These are phyloP conservation scores for Biscogniauxia sp. DNA, from an alignment of 2,329 filamentous ascomycete genomes.

Conservation along the genomic window DNA sequence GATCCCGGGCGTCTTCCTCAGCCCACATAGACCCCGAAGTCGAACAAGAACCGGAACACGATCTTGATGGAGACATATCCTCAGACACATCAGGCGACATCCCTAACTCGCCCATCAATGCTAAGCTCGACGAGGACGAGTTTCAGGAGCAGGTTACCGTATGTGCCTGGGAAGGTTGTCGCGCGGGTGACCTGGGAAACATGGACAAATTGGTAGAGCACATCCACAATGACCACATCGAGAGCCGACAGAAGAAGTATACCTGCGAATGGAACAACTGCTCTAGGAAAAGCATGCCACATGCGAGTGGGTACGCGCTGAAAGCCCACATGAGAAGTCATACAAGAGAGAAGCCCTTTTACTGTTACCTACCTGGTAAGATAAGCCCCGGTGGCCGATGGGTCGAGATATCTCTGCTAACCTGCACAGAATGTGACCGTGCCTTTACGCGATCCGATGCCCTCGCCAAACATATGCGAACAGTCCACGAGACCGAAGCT, in stretches of 20 bases:
- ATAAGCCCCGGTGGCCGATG: not conserved
- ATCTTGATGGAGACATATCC: conserved; percentile 68
- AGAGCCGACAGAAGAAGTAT: conserved; percentile 91
- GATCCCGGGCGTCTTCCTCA: conserved; percentile 45
- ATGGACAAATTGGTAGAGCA: conserved; percentile 82
- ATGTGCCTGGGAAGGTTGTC: conserved; percentile 76
- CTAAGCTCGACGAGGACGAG: conserved; percentile 71
- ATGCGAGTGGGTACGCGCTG: conserved; percentile 92
- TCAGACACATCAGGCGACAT: conserved; percentile 88
- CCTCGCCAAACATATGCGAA: conserved; percentile 96
- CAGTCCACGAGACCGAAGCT: conserved; percentile 95
- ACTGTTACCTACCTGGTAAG: conserved; percentile 88
- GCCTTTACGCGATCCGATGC: conserved; percentile 96
- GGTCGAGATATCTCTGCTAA: conserved; percentile 7
- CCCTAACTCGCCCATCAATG: conserved; percentile 66
- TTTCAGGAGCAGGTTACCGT: conserved; percentile 74
- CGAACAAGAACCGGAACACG: conserved; percentile 37
- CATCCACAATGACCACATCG: conserved; percentile 91
- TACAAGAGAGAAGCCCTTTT: conserved; percentile 97
- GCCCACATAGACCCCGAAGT: conserved; percentile 47
- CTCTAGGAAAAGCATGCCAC: conserved; percentile 79
- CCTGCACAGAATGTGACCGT: conserved; percentile 79
- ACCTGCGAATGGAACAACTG: conserved; percentile 98
- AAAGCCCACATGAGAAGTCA: conserved; percentile 98
- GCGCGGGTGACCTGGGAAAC: conserved; percentile 67